Evolutionary conservation across 257 asterid species (phyloP), one percentile per base, ranked within the genome.

Genomic region (Verbascum thapsus): DNA sequence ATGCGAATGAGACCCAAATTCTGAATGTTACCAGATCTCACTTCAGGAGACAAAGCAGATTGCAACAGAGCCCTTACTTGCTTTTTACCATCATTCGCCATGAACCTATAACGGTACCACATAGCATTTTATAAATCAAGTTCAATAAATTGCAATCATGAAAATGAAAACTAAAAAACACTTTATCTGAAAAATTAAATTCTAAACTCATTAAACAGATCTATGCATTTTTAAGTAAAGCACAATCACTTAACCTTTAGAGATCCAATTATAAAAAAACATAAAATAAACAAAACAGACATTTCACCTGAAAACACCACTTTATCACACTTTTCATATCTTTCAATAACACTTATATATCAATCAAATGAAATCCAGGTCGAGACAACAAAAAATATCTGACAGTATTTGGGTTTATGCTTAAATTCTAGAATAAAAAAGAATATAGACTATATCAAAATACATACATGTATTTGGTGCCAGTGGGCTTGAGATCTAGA

Each of bases 41-140:
- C 91, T 63, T 83, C 85, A 11, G 96, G 72, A n/a, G 88, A 72
- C 68, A 87, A 54, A 56, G 77, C 72, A 11, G 95, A 87, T 49
- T 78, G 95, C 61, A 94, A 58, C 48, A 82, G 52, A 6, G 86
- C 88, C 63, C 67, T 80, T 42, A 90, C 70, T 79, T 84, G 90
- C 92, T 19, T 61, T 71, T 81, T 87, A 15, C 99, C 99, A 75
- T 94, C 99, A 59, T 61, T 90, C 8, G 89, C 97, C 44, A 64
- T 63, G 60, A 90, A 90, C 95, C 99, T 94, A 69, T n/a, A 59
- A 55, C 30, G 4, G 61, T 38, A n/a, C 34, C 52, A 39, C 38
- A 60, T 19, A 37, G 19, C 32, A 7, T 5, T n/a, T 30, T 1
- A 17, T 22, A 43, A 44, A 64, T 19, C 6, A 40, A 44, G 30